Evolutionary conservation across 2,329 filamentous ascomycete species (phyloP), one percentile per base, ranked within the genome.

Genomic region (Fusarium incarnatum): DNA sequence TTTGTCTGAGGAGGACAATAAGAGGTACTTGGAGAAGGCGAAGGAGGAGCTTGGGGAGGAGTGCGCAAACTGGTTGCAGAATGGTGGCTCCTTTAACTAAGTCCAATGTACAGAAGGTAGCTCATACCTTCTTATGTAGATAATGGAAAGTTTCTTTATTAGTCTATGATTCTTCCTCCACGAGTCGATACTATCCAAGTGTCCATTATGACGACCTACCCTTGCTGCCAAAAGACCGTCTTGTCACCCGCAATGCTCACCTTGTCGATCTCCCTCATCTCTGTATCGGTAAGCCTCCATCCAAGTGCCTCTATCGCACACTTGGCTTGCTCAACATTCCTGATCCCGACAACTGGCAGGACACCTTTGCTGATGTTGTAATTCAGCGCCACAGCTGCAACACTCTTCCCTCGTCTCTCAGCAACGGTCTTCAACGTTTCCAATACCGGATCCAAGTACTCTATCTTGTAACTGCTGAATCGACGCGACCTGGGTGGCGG

Each of bases 301-400:
- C 56, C 61, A 9, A 66, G 41, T 2, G 64, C 45, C 3, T 66
- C 56, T 4, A 67, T 61, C 1, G 56, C 61, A 12, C 40, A 42
- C 0, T 66, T 23, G 1, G 64, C 64, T 28, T 67, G 64, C 6
- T 47, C 27, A 2, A 66, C 55, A 3, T 56, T 67, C 8, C 61
- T 60, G 1, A 67, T 66, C 2, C 64, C 61, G 42, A 67, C 61
- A 13, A 66, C 46, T 0, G 64, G 64, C 0, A 66, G 3, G 2
- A 37, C 56, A 0, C 61, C 61, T 18, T 66, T 67, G 18, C 64
- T 67, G 0, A 67, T 47, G 0, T 56, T 66, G 2, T 66, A 67
- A 2, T 66, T 67, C 9, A 67, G 3, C 1, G 61, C 55, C 2
- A 66, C 32, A 1, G 64, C 32, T 0, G 61, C 61, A 7, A 66